Conservation (phyloP, 371 early-diverging fungal species). For the Actinomortierella wolfii region DNA sequence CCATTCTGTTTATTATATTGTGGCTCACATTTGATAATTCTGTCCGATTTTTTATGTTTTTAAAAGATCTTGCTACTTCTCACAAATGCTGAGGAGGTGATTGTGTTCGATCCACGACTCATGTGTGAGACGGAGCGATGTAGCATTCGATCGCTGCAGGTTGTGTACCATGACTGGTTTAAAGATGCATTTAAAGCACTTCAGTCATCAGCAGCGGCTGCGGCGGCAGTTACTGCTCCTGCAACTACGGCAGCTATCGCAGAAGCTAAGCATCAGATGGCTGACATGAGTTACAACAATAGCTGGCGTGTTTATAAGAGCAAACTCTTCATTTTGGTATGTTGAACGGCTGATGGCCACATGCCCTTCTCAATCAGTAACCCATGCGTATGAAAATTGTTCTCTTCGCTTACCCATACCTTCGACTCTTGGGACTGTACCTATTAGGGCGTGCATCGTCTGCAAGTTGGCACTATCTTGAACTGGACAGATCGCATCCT, state of each 20-base stretch:
- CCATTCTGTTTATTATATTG: not conserved
- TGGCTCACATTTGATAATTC: not conserved
- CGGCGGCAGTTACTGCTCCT: constrained; percentile 7
- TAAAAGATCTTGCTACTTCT: constrained; percentile 64
- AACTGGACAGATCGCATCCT: constrained; percentile 81
- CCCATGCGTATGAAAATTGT: no score
- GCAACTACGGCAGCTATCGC: constrained; percentile 1
- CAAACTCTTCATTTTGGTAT: constrained; percentile 68
- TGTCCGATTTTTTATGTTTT: not conserved
- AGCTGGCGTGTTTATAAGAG: constrained; percentile 73
- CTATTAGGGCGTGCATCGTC: constrained; percentile 68
- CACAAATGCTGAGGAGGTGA: constrained; percentile 70
- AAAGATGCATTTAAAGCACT: constrained; percentile 39
- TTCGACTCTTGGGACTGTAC: no score
- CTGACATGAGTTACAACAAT: constrained; percentile 75
- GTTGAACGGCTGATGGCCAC: no score
- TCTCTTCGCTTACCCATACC: no score
- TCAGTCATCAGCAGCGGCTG: constrained; percentile 13
- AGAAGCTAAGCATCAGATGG: constrained; percentile 37
- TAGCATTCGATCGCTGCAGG: constrained; percentile 57
- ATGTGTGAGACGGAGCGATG: constrained; percentile 68
- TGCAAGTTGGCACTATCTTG: constrained; percentile 69
- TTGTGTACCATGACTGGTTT: constrained; percentile 74
- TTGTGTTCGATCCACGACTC: constrained; percentile 68
- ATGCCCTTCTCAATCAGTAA: no score